phyloP scores from a whole-genome alignment of 2,329 filamentous ascomycete genomes.

The Falciphora oryzae region DNA sequence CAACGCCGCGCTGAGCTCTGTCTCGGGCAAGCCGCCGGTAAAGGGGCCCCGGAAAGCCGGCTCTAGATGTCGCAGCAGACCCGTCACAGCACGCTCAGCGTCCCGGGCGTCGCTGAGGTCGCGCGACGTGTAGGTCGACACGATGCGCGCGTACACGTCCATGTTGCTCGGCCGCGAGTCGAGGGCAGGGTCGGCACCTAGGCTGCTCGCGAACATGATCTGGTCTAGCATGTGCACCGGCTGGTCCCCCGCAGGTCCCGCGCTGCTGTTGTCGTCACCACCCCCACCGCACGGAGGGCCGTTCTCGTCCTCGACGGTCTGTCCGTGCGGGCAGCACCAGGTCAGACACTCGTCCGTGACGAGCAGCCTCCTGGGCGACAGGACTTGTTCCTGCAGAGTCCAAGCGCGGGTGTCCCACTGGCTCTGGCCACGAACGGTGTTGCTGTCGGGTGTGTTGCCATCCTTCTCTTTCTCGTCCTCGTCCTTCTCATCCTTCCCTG shows the following conservation, averaged over 20 bases:
- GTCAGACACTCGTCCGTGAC: constrained; percentile 8
- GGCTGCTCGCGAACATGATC: constrained; percentile 21
- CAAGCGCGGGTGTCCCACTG: constrained; percentile 5
- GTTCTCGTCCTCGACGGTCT: constrained; percentile 6
- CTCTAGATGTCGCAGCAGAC: constrained; percentile 23
- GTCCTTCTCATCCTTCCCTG: no score
- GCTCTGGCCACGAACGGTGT: not conserved
- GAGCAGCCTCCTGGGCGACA: constrained; percentile 1
- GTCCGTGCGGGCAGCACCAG: constrained; percentile 8
- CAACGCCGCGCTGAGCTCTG: constrained; percentile 29
- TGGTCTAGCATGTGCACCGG: constrained; percentile 17
- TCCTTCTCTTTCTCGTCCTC: not conserved
- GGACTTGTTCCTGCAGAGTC: constrained; percentile 8
- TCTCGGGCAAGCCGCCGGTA: constrained; percentile 25
- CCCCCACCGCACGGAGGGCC: not conserved
- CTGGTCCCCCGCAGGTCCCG: not conserved
- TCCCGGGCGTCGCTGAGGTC: constrained; percentile 22
- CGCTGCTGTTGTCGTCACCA: constrained; percentile 14
- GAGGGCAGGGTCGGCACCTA: no score
- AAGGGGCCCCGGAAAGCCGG: constrained; percentile 20
- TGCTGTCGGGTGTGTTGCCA: no score
- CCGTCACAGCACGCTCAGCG: constrained; percentile 28
- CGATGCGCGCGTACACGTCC: constrained; percentile 4
- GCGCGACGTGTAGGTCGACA: constrained; percentile 21
- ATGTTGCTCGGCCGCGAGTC: constrained; percentile 7